These are phyloP conservation scores for Suillus subaureus DNA, from an alignment of 768 basidiomycete genomes.

Conservation along the genomic window DNA sequence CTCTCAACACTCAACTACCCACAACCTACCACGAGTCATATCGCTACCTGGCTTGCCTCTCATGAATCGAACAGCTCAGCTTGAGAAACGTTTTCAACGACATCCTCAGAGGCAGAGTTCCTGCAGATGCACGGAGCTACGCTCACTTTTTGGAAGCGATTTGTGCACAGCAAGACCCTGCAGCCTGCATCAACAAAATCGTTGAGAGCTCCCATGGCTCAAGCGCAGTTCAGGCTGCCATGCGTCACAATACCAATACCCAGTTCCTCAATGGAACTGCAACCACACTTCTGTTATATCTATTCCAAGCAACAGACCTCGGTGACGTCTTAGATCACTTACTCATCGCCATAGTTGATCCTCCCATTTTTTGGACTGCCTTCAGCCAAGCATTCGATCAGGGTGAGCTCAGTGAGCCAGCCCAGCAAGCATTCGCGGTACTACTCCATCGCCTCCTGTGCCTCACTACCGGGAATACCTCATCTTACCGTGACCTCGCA, in stretches of 20 bases:
- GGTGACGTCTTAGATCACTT: constrained; percentile 46
- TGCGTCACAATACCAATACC: constrained; percentile 40
- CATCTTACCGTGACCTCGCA: constrained; percentile 42
- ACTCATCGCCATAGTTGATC: constrained; percentile 46
- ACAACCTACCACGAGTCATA: not conserved
- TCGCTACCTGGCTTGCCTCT: not conserved
- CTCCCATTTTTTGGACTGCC: constrained; percentile 52
- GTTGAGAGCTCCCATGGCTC: constrained; percentile 40
- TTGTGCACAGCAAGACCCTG: constrained; percentile 40
- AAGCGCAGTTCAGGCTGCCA: constrained; percentile 39
- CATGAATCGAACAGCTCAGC: constrained; percentile 28
- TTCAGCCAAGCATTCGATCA: constrained; percentile 39
- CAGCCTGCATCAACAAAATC: constrained; percentile 40
- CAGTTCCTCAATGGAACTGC: constrained; percentile 47
- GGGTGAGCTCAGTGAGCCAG: constrained; percentile 34
- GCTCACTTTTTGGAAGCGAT: constrained; percentile 51
- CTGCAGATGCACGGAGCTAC: constrained; percentile 28
- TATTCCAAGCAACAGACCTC: constrained; percentile 41
- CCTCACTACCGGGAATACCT: constrained; percentile 37
- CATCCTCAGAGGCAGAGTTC: constrained; percentile 32
- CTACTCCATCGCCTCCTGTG: constrained; percentile 52
- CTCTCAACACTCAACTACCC: not conserved
- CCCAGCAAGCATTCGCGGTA: constrained; percentile 45
- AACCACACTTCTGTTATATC: constrained; percentile 37
- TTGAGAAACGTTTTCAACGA: constrained; percentile 39